Evolutionary conservation across 164 flowering plant genomes (phyloP), one percentile per base, ranked within the genome.

Genomic region (Nymphaea colorata): DNA sequence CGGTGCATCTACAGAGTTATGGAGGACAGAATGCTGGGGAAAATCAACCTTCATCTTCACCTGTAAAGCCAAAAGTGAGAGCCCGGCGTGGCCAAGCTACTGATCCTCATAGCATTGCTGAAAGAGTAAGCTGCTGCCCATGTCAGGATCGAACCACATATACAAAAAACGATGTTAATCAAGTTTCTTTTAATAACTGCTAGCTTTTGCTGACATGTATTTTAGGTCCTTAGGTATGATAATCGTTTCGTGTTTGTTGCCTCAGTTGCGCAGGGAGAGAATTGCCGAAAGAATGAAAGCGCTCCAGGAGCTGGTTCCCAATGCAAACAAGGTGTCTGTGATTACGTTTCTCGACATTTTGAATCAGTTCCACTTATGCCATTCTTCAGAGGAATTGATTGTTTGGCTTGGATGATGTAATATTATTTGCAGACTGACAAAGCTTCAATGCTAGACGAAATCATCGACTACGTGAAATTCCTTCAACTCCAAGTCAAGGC

Each of bases 401-500:
- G 12, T 14, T 12, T 8, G 55, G 51, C 17, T 55, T 60, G 42
- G 17, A 15, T 63, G 41, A 43, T 64, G 11, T 65, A 41, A 7
- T 42, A 41, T 42, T 42, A n/a, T 8, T 3, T 51, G 57, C 93
- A 94, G 98, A 89, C 98, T 41, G 98, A 94, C 83, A 94, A 94
- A 81, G 98, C 97, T 42, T 90, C 98, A 15, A 93, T 90, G 98
- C 86, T 93, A 67, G 98, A 93, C 80, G 96, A 94, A 84, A 94
- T 94, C 78, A 94, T 94, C 75, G 97, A 94, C 70, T 94, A 94
- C 76, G 97, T 94, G 64, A 94, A 91, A 82, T 94, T 94, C 83
- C 87, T 94, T 57, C 98, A 89, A 79, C 97, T 94, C 73, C 98
- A 94, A 91, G 98, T 94, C 89, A 94, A 94, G 90, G 98, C 79